Percentiles rank a stretch among this genome's conserved stretches.
phyloP scores from a whole-genome alignment of 1,284 basidiomycete genomes.

The Coniferiporia weirii region DNA sequence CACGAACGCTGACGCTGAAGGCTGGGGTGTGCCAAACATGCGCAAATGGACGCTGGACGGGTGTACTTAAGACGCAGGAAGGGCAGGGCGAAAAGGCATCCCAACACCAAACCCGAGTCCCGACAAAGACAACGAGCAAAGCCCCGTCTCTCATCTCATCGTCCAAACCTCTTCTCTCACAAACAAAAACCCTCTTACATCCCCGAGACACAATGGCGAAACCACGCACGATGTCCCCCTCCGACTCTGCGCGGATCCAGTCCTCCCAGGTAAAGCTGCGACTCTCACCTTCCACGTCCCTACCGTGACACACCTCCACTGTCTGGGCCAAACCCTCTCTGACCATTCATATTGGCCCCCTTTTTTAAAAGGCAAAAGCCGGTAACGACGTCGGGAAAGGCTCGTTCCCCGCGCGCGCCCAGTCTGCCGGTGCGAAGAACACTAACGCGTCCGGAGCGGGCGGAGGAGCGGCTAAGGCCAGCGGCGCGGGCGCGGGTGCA shows the following conservation, averaged over 20 bases:
- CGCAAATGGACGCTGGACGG: neutral
- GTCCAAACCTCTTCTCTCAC: neutral
- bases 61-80: neutral
- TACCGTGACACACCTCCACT: too few species aligned
- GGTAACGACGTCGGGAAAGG: conserved; percentile 30
- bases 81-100: neutral
- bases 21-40: neutral
- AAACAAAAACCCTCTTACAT: neutral
- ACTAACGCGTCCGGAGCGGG: conserved; percentile 18
- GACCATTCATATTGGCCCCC: neutral
- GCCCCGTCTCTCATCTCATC: neutral
- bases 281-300: neutral
- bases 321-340: neutral
- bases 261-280: conserved; percentile 26
- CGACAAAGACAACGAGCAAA: too few species aligned
- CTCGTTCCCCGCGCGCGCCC: conserved; percentile 28
- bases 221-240: conserved; percentile 17
- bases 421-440: conserved; percentile 26
- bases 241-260: conserved; percentile 30
- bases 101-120: neutral
- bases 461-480: neutral
- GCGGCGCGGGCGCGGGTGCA: neutral
- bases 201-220: neutral
- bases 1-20: neutral
- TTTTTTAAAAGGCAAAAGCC: conserved; percentile 25